These are phyloP conservation scores for Cymodocea nodosa DNA, from an alignment of 116 monocot species.

Conservation along the genomic window DNA sequence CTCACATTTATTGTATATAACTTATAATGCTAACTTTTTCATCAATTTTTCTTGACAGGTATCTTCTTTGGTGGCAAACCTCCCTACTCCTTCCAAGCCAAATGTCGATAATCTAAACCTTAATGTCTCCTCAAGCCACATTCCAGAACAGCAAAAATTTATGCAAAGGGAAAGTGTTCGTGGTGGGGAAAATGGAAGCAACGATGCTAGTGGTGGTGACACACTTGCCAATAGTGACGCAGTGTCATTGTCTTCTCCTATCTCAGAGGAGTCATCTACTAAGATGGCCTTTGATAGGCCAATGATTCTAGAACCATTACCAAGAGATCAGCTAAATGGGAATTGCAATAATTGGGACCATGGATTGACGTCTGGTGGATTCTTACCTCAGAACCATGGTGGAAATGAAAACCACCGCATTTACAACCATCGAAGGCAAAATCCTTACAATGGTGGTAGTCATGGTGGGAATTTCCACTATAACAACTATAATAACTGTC, in stretches of 20 bases:
- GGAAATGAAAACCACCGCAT: constrained; percentile 19
- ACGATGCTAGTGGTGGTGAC: not conserved
- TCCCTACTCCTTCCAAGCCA: constrained; percentile 20
- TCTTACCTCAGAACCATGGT: constrained; percentile 11
- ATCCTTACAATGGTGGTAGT: constrained; percentile 18
- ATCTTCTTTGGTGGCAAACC: constrained; percentile 12
- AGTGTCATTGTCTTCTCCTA: constrained; percentile 2
- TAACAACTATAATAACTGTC: constrained; percentile 11
- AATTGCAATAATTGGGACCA: constrained; percentile 23
- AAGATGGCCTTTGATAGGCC: constrained; percentile 1
- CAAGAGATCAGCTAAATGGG: constrained; percentile 8
- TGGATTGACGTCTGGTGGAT: constrained; percentile 18
- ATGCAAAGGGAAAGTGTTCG: constrained; percentile 22
- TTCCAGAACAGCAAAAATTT: constrained; percentile 26
- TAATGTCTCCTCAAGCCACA: constrained; percentile 14
- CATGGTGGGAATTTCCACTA: constrained; percentile 15
- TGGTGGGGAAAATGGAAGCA: not conserved
- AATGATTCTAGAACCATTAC: not conserved
- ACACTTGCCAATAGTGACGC: constrained; percentile 13
- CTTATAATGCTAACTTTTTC: not conserved
- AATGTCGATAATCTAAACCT: constrained; percentile 16
- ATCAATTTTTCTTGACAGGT: not conserved
- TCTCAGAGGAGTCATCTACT: not conserved
- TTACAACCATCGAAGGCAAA: constrained; percentile 12
- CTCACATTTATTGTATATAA: not conserved